Evolutionary conservation across 164 flowering plant species (phyloP), one percentile per base, ranked within the genome.

Genomic region (Hamamelis virginiana): DNA sequence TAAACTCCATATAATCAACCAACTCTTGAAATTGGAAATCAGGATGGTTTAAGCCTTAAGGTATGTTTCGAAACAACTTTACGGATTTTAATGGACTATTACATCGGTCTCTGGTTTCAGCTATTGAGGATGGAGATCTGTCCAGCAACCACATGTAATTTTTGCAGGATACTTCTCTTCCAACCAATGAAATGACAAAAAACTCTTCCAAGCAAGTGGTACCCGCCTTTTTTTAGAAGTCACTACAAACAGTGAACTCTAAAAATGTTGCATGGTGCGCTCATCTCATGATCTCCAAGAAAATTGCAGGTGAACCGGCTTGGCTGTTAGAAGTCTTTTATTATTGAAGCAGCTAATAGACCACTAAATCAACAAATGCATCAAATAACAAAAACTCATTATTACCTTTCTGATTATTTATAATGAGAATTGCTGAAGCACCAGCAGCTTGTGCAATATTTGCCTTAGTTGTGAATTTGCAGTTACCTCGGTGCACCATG

Each of bases 381-480:
- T 43, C 43, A 53, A 43, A 65, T 11, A 53, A 48, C 19, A 65
- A 16, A 58, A 21, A 48, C 3, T 27, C 0, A n/a, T 23, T 19
- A 41, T 60, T 84, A 90, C 98, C 98, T 89, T 79, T 87, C 53
- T 82, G 77, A 63, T 86, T 83, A 70, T 94, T 94, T 69, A 92
- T 80, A 56, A 94, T 85, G 56, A 94, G 97, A 14, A 94, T 72
- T 11, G 96, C 97, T 57, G 88, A 82, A 78, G 98, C 98, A 78
- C 88, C 88, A 69, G 97, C 97, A 70, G 85, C 87, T 86, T 92
- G 83, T 59, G 97, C 98, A 76, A 78, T 60, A 72, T 89, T 88
- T 67, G 96, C 91, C 78, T 94, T 94, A 4, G 76, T 69, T 23
- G 97, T 94, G 78, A 94, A 94, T 74, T 75, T 94, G 81, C 98